Conservation (phyloP, 2,329 filamentous ascomycete genomes). For the Curvularia sp. region DNA sequence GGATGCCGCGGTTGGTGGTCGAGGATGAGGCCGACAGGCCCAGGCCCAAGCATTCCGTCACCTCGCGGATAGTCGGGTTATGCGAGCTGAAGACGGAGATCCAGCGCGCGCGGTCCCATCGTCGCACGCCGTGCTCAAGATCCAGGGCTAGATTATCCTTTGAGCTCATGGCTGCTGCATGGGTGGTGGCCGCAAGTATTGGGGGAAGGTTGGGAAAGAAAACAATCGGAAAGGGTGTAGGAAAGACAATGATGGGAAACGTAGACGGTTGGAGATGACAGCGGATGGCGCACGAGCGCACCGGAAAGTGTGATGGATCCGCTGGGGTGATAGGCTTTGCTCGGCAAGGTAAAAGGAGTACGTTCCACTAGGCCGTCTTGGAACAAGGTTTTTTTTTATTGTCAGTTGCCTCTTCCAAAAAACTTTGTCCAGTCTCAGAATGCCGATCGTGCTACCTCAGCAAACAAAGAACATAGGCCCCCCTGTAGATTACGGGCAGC, state of each 20-base stretch:
- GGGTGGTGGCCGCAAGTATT: slow-evolving; percentile 12
- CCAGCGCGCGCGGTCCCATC: slow-evolving; percentile 48
- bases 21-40: slow-evolving; percentile 46
- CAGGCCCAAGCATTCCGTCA: slow-evolving; percentile 48
- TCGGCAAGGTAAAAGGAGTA: slow-evolving; percentile 42
- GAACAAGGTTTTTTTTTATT: slow-evolving; percentile 39
- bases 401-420: slow-evolving; percentile 29
- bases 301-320: slow-evolving; percentile 28
- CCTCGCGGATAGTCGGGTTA: slow-evolving; percentile 49
- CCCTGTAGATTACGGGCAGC: slow-evolving; percentile 11
- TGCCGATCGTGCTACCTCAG: slow-evolving; percentile 30
- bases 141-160: slow-evolving; percentile 43
- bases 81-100: slow-evolving; percentile 49
- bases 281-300: slow-evolving; percentile 31
- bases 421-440: slow-evolving; percentile 38
- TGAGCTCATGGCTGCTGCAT: slow-evolving; percentile 43
- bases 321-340: slow-evolving; percentile 27
- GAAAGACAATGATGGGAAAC: slow-evolving; percentile 18
- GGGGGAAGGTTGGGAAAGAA: slow-evolving; percentile 10
- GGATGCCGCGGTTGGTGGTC: slow-evolving; percentile 49
- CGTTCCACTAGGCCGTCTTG: slow-evolving; percentile 37
- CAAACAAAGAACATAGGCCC: slow-evolving; percentile 18
- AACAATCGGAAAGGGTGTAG: not conserved
- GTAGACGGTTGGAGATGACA: slow-evolving; percentile 29
- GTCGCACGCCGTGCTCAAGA: slow-evolving; percentile 42